Base-by-base conservation (phyloP, 2,329 filamentous ascomycete genomes). In the Aspergillus brunneoviolaceus region DNA sequence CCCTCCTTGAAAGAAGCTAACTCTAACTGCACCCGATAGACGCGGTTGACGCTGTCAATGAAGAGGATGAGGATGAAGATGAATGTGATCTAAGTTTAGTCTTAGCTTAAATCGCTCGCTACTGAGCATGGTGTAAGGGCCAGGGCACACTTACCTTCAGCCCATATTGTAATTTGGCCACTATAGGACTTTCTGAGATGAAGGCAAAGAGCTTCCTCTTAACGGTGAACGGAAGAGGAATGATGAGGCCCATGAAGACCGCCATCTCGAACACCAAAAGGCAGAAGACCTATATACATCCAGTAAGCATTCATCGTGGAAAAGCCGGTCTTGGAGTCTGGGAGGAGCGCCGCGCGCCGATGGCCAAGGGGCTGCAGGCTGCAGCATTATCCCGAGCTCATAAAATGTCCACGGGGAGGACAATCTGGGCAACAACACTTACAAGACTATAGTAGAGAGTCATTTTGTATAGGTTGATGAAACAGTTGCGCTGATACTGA, bases 41-140 rank as follows among this genome's bases (percentile, higher is more conserved):
- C 95, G 66, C 95, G 91, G 78, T 89, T 90, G 77, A 98, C 93
- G 74, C 92, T 96, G 81, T 99, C 95, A 71, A 98, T 86, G 81
- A 99, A 99, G 66, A 99, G 89, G 66, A 99, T 96, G 60, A 98
- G 84, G 72, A 99, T 98, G 82, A 99, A 99, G 75, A 99, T 94
- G 76, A 99, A 99, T 2, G 92, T 96, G 60, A 99, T 99, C 86
- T 89, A 25, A 49, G 23, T 63, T 23, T 48, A 14, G 33, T 29
- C 39, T 66, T 29, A 65, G 55, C 23, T 35, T 35, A 16, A 9
- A 29, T 3, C 7, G 27, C 27, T 16, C 33, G 21, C 7, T 16
- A 12, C 10, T 29, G 27, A 23, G 14, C 9, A 21, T 12, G 4
- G 14, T n/a, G n/a, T 33, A n/a, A 2, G 48, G 10, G 5, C 11